phyloP scores from a whole-genome alignment of 192 early-diverging fungal species.

The Rhizophlyctis rosea region DNA sequence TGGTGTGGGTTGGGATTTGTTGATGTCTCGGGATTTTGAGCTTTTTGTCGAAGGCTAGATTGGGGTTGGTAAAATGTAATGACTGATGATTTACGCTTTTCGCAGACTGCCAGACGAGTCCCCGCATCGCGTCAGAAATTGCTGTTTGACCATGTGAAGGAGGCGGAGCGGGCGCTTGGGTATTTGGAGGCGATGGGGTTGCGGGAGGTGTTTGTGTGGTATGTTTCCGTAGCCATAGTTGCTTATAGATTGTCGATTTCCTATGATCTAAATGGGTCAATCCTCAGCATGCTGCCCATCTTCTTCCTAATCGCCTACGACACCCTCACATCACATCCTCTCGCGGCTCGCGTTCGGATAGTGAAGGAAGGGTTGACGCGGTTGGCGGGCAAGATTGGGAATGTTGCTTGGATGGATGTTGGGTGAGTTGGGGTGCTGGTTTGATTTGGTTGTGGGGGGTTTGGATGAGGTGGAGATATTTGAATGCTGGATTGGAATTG shows the following conservation, averaged over 20 bases:
- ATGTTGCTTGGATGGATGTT: no score
- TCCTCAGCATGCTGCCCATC: conserved; percentile 61
- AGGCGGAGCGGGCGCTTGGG: conserved; percentile 74
- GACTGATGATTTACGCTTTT: conserved; percentile 16
- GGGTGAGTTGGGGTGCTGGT: no score
- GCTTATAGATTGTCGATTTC: neutral
- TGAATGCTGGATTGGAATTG: no score
- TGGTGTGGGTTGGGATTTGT: no score
- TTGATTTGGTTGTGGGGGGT: no score
- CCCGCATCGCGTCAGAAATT: conserved; percentile 71
- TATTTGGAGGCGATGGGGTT: conserved; percentile 51
- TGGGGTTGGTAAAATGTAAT: conserved; percentile 19
- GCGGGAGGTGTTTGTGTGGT: conserved; percentile 7
- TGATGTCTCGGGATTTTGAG: no score
- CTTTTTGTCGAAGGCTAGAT: no score
- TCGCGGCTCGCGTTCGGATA: conserved; percentile 40
- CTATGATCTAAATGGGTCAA: neutral
- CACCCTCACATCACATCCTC: conserved; percentile 58
- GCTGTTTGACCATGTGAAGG: conserved; percentile 72
- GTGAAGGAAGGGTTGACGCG: conserved; percentile 19
- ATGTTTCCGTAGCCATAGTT: neutral
- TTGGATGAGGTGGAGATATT: no score
- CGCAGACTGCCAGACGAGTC: conserved; percentile 47
- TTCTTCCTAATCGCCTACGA: conserved; percentile 76
- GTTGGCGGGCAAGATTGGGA: conserved; percentile 5